These are phyloP conservation scores for Carex littledalei DNA, from an alignment of 176 grass and related monocot genomes.

Conservation along the genomic window DNA sequence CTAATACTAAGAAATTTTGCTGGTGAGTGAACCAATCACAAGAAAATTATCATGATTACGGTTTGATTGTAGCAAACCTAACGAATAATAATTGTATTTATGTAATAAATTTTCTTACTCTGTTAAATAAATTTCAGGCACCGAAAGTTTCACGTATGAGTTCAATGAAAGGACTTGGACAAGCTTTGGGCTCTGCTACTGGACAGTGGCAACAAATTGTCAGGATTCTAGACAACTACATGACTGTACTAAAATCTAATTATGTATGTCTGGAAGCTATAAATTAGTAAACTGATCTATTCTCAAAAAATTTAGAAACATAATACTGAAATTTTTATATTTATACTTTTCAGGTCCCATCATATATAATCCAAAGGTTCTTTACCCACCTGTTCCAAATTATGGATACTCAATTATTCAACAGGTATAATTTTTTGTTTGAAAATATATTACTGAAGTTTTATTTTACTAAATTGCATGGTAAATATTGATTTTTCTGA, in stretches of 20 bases:
- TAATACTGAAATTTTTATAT: neutral
- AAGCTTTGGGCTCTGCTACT: slow-evolving; percentile 16
- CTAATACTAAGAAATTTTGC: neutral
- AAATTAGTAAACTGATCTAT: neutral
- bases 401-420: slow-evolving; percentile 84
- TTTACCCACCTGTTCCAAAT: slow-evolving; percentile 79
- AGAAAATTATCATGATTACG: neutral
- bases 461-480: slow-evolving; percentile 19
- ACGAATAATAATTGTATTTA: neutral
- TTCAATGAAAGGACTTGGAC: slow-evolving; percentile 16
- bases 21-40: neutral
- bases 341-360: slow-evolving; percentile 57
- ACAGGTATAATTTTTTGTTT: slow-evolving; percentile 47
- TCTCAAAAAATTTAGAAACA: neutral
- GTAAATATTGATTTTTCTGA: slow-evolving; percentile 26
- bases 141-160: slow-evolving; percentile 11
- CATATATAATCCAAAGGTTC: slow-evolving; percentile 68
- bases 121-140: slow-evolving; percentile 10
- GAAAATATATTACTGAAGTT: neutral
- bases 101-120: neutral
- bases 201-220: slow-evolving; percentile 54
- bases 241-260: slow-evolving; percentile 50
- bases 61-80: neutral
- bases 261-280: slow-evolving; percentile 36
- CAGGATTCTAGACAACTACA: slow-evolving; percentile 46